Conservation (phyloP, 208 protist genomes). For the Acanthamoeba sp. region DNA sequence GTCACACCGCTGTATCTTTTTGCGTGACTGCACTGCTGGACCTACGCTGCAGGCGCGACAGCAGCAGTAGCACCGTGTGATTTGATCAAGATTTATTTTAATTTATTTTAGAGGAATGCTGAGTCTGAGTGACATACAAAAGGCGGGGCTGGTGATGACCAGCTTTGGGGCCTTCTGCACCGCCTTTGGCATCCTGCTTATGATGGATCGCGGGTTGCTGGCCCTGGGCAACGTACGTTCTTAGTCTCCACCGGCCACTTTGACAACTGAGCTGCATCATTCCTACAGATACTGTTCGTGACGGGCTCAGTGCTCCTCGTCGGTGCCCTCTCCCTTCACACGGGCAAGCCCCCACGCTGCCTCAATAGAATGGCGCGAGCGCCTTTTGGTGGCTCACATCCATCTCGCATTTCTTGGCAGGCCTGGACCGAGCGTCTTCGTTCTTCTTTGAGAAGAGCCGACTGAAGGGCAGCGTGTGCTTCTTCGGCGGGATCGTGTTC, state of each 20-base stretch:
- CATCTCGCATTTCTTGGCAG: background rate
- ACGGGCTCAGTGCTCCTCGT: conserved; percentile 84
- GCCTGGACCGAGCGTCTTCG: background rate
- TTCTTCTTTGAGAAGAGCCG: conserved; percentile 87
- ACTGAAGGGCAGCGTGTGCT: conserved; percentile 82
- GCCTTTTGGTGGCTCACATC: background rate
- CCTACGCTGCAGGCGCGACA: too few relatives aligned
- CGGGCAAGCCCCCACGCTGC: too few relatives aligned
- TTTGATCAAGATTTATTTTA: background rate
- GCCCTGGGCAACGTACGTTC: conserved; percentile 87
- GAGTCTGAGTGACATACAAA: conserved; percentile 63
- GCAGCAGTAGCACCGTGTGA: too few relatives aligned
- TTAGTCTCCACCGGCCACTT: background rate
- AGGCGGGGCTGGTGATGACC: conserved; percentile 88
- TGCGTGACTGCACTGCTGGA: too few relatives aligned
- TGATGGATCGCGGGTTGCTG: conserved; percentile 88
- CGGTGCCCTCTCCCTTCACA: conserved; percentile 57
- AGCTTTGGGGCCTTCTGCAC: conserved; percentile 86
- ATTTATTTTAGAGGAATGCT: background rate
- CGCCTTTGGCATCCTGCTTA: conserved; percentile 86
- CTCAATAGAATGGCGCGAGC: too few relatives aligned
- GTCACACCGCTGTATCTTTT: too few relatives aligned
- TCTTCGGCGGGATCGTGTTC: conserved; percentile 86
- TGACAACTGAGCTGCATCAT: background rate
- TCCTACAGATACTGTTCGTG: conserved; percentile 86